Evolutionary conservation across 495 filamentous ascomycete species (phyloP), one percentile per base, ranked within the genome.

Genomic region (Bacidia rubella): DNA sequence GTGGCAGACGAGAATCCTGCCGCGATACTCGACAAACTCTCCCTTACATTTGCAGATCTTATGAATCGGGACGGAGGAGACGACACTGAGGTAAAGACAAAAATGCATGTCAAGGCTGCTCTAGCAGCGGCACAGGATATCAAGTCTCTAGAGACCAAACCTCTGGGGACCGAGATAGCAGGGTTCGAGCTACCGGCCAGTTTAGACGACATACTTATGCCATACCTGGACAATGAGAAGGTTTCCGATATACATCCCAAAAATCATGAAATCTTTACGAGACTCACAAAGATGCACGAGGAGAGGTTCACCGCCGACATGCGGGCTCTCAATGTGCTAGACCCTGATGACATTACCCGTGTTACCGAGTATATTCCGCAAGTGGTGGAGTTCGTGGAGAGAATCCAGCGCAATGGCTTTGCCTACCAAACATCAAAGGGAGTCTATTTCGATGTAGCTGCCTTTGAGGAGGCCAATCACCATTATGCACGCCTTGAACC

Each of bases 401-500:
- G 73, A 51, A 82, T 98, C 41, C 74, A 95, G 11, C 60, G 80
- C n/a, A 93, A 94, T 60, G 81, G 82, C 0, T 96, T 86, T 58
- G 92, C 81, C 3, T 98, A 98, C 61, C 68, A 63, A 1, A 85
- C 87, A 39, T 83, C 92, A 54, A 87, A 87, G 0, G 92, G 86
- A 0, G 88, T 98, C 1, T 98, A 96, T 67, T 97, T 96, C 53
- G 90, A 96, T 57, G 96, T 94, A 56, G 69, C 72, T 2, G 79
- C 87, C 0, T 97, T 95, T 59, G 92, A 98, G 60, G 76, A 77
- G 20, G 81, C 77, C 0, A 87, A 90, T 0, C 85, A 92, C 63
- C 74, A 76, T 1, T 98, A 96, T 57, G 87, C 90, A 0, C 75
- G 89, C 11, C 69, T 98, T 12, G 82, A 88, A 55, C 92, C 92